Evolutionary conservation across 2,329 filamentous ascomycete genomes (phyloP), one percentile per base, ranked within the genome.

Genomic region (Apiospora saccharicola): DNA sequence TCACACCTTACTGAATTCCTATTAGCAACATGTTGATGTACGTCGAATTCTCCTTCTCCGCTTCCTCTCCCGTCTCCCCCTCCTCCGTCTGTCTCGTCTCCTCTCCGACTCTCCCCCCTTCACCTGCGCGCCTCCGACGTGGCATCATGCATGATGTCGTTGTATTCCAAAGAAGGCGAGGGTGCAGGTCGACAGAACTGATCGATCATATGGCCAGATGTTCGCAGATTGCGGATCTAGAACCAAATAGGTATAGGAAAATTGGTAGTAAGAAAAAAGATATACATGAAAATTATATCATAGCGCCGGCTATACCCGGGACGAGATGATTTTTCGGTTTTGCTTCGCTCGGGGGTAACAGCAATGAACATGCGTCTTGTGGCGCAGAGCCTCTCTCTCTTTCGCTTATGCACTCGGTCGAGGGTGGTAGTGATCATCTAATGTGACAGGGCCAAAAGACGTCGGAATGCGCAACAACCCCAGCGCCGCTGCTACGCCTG

Each of bases 281-380:
- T 64, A 14, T 57, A 64, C 57, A 64, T 64, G 34, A 41, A 64
- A 64, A 64, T 64, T 64, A 64, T n/a, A 64, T 64, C 57, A 41
- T 64, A n/a, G 57, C 57, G 57, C 34, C 57, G 57, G 57, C 57
- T 64, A 41, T 64, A 64, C 10, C 57, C 57, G 57, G n/a, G 34
- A 64, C 57, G 57, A 64, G 5, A 61, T 41, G 57, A 64, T 22
- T 51, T 51, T 51, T 64, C 41, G 19, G 5, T 64, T 64, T 57
- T 30, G 24, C 34, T 41, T 41, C 22, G 53, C 41, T n/a, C 34
- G 53, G 26, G 57, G 30, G 41, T 22, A 41, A 37, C 34, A n/a
- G 34, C 10, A 41, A 64, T 22, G 4, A 30, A 30, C 26, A 30
- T 30, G 26, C 53, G 30, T 37, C 30, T 30, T 37, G 19, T 13